Base-by-base conservation (phyloP, 805 yeast species). In the Candida tallmaniae region DNA sequence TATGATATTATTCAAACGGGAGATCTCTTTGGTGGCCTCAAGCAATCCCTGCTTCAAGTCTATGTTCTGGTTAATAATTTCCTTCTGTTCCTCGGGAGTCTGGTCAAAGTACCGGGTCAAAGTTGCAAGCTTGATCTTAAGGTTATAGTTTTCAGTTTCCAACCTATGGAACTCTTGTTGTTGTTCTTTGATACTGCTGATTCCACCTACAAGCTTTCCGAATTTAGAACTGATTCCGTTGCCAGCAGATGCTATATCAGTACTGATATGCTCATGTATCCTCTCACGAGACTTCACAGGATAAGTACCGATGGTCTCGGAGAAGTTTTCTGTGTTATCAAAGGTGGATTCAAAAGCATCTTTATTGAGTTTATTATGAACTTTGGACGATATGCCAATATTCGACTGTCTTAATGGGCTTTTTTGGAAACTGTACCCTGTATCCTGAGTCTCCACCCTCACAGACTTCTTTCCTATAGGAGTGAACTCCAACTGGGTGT, bases 121-220 rank as follows among this genome's bases (percentile, higher is more conserved):
- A 4, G 68, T 62, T 2, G 70, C 66, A 24, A 68, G 53, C 39
- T 68, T 65, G 23, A 69, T 56, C 41, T 67, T 70, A 42, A 70
- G 51, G 34, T 64, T 65, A 43, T 63, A 65, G 39, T 70, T 70
- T 24, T 70, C 75, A 8, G 62, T 54, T 36, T 61, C 54, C 21
- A 70, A 53, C 37, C 52, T 50, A 27, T 51, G 41, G 25, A 41
- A 38, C 17, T 47, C 43, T 15, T 38, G 20, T 29, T 48, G 51
- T 28, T 49, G 57, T 32, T 50, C 51, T 29, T 48, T 47, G 13
- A 52, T 50, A 1, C 54, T 48, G 9, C 44, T 38, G 27, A 37
- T 24, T 8, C 27, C 27, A 6, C 27, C 27, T 22, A 9, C 23
- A 9, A 22, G n/a, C n/a, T n/a, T n/a, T n/a, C n/a, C n/a, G n/a